phyloP scores from a whole-genome alignment of 345 rosid genomes.

The Eutrema japonicum region DNA sequence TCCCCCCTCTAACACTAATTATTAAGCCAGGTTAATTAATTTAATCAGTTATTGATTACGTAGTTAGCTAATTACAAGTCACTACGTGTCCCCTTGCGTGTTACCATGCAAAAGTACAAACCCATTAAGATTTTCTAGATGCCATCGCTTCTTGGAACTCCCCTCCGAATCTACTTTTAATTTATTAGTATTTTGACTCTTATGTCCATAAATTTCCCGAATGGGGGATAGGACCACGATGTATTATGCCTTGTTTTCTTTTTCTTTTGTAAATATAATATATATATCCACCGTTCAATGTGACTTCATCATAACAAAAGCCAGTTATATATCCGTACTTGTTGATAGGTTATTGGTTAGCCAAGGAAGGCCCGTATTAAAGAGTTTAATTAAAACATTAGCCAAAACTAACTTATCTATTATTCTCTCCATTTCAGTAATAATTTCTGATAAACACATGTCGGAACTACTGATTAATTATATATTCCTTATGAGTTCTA shows the following conservation, averaged over 20 bases:
- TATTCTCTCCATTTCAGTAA: no score
- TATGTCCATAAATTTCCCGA: constrained; percentile 1
- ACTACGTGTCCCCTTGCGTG: constrained; percentile 43
- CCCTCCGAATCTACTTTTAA: constrained; percentile 36
- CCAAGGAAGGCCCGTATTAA: background rate
- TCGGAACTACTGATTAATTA: background rate
- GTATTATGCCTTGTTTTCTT: background rate
- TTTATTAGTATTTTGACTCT: background rate
- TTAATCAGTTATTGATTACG: background rate
- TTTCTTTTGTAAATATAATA: background rate
- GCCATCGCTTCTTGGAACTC: constrained; percentile 37
- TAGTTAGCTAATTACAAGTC: constrained; percentile 32
- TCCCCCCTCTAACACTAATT: no score
- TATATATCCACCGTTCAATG: background rate
- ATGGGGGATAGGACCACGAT: constrained; percentile 22
- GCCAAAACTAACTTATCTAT: background rate
- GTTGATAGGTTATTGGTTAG: constrained; percentile 7
- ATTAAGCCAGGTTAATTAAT: no score
- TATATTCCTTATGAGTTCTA: no score
- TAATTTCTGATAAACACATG: no score
- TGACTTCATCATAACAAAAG: background rate
- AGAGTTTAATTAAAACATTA: background rate
- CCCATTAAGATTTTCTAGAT: constrained; percentile 34
- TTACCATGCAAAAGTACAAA: constrained; percentile 42
- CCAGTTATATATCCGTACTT: background rate